These are phyloP conservation scores for Coffea canephora DNA, from an alignment of 257 asterid genomes.

Conservation along the genomic window DNA sequence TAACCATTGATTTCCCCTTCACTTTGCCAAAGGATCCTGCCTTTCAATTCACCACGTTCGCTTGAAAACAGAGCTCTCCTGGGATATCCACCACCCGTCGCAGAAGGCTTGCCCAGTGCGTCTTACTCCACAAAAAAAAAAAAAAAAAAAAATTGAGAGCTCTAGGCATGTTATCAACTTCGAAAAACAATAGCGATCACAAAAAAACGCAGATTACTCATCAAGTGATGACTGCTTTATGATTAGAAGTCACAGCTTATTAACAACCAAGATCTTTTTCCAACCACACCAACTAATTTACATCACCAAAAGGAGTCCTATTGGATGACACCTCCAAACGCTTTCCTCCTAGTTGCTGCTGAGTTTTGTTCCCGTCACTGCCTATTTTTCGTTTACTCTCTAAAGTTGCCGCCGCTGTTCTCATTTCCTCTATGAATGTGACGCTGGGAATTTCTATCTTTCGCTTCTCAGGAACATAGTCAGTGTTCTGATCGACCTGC, in stretches of 20 bases:
- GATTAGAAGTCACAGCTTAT: too few species aligned
- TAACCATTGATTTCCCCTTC: too few species aligned
- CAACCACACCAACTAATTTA: conserved; percentile 28
- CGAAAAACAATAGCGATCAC: too few species aligned
- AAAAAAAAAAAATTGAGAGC: too few species aligned
- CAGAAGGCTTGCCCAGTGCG: too few species aligned
- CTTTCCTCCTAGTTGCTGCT: conserved; percentile 22
- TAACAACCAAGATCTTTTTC: too few species aligned
- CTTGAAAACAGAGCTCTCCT: too few species aligned
- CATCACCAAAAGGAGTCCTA: conserved; percentile 65
- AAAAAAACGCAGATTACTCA: background rate
- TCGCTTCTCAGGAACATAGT: conserved; percentile 55
- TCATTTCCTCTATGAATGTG: conserved; percentile 67
- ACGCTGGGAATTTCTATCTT: conserved; percentile 47
- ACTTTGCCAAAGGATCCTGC: too few species aligned
- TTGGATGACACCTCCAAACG: conserved; percentile 26
- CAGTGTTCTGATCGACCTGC: conserved; percentile 60
- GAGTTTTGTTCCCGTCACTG: conserved; percentile 33
- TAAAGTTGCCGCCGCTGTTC: conserved; percentile 30
- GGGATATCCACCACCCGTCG: too few species aligned
- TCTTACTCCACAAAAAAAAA: too few species aligned
- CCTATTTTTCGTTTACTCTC: conserved; percentile 29
- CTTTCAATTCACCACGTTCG: too few species aligned
- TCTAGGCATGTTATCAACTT: too few species aligned
- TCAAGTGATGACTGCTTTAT: conserved; percentile 9